Base-by-base conservation (phyloP, 495 filamentous ascomycete genomes). In the Usnea hakonensis region DNA sequence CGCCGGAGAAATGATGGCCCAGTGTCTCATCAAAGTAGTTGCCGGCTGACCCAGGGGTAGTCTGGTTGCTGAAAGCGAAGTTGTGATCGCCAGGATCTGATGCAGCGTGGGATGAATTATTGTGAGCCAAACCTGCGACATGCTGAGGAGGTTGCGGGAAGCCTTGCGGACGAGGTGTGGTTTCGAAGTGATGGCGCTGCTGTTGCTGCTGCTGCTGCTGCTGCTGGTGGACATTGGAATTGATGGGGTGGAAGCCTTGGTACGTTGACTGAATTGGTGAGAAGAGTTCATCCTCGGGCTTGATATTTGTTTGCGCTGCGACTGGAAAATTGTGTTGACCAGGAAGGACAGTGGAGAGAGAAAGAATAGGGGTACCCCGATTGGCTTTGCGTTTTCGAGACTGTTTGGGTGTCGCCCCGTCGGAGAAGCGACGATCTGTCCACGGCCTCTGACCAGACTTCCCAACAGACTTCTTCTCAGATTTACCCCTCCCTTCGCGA, bases 381-480 rank as follows among this genome's bases (percentile, higher is more conserved):
- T 67, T 67, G 38, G 44, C 36, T 37, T 62, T 56, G 26, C 54
- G 54, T 30, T 60, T 61, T 40, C 63, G 57, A 26, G 57, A 50
- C 36, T 61, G 57, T 60, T 57, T 46, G n/a, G 57, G 57, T 41
- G 65, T 43, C 48, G 60, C 56, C 26, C 61, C 62, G 33, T 67
- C 65, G 16, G 65, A 67, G 46, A 67, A 67, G 61, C 65, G 65
- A 43, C 65, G 65, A 44, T 67, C 65, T 35, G 28, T 55, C 37
- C 55, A 44, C 32, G 65, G 56, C 21, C 61, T 56, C 43, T 60
- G 55, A 38, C 48, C 21, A 36, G 32, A 37, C 21, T 48, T 48
- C n/a, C 63, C 43, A 54, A 63, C n/a, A 19, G 48, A 32, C 36
- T 60, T 64, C 61, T 59, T 64, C 26, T 43, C 36, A 19, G 48